These are phyloP conservation scores for Wickerhamomyces canadensis DNA, from an alignment of 805 yeast genomes.

Conservation along the genomic window DNA sequence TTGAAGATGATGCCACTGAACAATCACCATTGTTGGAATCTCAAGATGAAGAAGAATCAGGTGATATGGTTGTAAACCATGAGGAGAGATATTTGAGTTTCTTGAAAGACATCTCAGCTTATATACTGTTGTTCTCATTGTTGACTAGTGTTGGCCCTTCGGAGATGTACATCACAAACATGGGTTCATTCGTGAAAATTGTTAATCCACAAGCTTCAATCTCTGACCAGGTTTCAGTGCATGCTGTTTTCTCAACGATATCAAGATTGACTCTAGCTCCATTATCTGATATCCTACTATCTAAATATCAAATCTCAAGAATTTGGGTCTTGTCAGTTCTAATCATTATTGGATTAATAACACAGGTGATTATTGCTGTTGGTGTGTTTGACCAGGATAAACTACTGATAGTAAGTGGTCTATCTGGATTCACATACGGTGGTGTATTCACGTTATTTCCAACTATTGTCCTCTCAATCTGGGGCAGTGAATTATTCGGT, in stretches of 20 bases:
- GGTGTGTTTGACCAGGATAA: slow-evolving; percentile 16
- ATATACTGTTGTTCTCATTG: slow-evolving; percentile 57
- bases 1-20: slow-evolving; percentile 23
- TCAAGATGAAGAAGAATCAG: slow-evolving; percentile 21
- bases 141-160: slow-evolving; percentile 74
- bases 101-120: slow-evolving; percentile 48
- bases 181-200: slow-evolving; percentile 59
- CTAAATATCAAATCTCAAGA: slow-evolving; percentile 21
- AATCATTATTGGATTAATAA: slow-evolving; percentile 29
- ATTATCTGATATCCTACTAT: slow-evolving; percentile 53
- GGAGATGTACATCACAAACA: slow-evolving; percentile 78
- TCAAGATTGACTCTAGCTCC: slow-evolving; percentile 66
- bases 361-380: slow-evolving; percentile 29
- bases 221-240: slow-evolving; percentile 50
- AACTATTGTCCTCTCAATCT: slow-evolving; percentile 71
- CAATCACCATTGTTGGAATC: slow-evolving; percentile 29
- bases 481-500: slow-evolving; percentile 88
- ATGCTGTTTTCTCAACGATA: slow-evolving; percentile 63
- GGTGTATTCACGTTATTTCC: slow-evolving; percentile 84
- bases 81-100: slow-evolving; percentile 12
- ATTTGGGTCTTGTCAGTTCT: slow-evolving; percentile 27
- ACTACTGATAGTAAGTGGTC: slow-evolving; percentile 32
- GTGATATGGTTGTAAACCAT: slow-evolving; percentile 24
- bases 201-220: slow-evolving; percentile 22
- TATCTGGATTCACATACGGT: slow-evolving; percentile 74